A percentile compares a stretch with the other conserved stretches of the same genome.
Conservation (phyloP, 768 basidiomycete genomes). For the Punctularia strigosozonata region DNA sequence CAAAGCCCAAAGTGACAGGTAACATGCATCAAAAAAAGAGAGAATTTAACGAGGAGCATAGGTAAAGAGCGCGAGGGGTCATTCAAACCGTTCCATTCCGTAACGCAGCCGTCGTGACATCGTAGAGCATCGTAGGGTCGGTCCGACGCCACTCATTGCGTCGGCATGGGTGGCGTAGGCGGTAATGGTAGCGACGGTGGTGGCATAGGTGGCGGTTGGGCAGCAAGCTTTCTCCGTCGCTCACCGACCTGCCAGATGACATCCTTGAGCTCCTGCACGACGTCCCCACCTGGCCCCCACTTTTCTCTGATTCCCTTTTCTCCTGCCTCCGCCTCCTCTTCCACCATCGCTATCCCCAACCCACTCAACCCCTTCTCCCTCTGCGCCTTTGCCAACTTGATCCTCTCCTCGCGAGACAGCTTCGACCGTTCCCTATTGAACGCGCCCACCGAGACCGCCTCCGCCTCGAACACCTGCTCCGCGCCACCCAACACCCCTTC, state of each 20-base stretch:
- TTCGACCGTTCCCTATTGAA: slow-evolving; percentile 52
- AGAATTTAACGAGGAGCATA: too few species aligned
- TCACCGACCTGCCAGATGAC: slow-evolving; percentile 83
- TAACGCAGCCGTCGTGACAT: too few species aligned
- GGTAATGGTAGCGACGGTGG: too few species aligned
- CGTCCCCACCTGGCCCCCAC: slow-evolving; percentile 69
- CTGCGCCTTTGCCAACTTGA: slow-evolving; percentile 41
- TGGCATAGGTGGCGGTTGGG: too few species aligned
- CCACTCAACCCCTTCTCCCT: slow-evolving; percentile 31
- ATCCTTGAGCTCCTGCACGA: slow-evolving; percentile 76
- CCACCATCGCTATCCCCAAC: slow-evolving; percentile 13
- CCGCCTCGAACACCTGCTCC: slow-evolving; percentile 79
- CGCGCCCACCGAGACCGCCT: slow-evolving; percentile 23
- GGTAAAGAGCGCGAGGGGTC: too few species aligned
- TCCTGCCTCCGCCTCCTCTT: slow-evolving; percentile 8
- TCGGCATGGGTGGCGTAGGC: too few species aligned
- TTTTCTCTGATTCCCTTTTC: slow-evolving; percentile 22
- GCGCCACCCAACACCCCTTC: too few species aligned
- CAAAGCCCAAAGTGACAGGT: too few species aligned
- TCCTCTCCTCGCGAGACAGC: slow-evolving; percentile 66
- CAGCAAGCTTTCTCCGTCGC: slow-evolving; percentile 40
- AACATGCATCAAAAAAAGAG: too few species aligned
- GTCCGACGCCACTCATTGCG: too few species aligned
- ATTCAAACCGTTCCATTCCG: too few species aligned
- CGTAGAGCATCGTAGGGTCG: too few species aligned